Conservation (phyloP, 129 eudicot species). For the Chrysanthemum seticuspe region DNA sequence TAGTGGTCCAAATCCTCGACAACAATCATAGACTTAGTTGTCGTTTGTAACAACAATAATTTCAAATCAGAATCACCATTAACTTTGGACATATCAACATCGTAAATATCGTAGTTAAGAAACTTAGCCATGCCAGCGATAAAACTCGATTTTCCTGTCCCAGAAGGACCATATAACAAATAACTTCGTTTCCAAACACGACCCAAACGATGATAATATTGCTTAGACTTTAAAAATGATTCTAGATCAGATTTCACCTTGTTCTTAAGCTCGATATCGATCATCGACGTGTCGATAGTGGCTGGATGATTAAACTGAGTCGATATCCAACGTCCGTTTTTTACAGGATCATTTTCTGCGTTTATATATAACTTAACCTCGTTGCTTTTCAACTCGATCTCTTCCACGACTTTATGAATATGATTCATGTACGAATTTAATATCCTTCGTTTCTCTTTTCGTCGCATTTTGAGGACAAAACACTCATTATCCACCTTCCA, state of each 20-base stretch:
- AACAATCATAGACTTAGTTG: conserved; percentile 62
- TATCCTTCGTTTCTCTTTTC: conserved; percentile 66
- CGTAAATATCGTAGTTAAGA: conserved; percentile 64
- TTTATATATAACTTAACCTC: conserved; percentile 63
- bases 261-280: conserved; percentile 68
- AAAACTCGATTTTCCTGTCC: conserved; percentile 89
- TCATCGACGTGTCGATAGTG: conserved; percentile 74
- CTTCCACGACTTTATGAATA: conserved; percentile 58
- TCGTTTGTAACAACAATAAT: conserved; percentile 60
- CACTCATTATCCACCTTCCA: conserved; percentile 56
- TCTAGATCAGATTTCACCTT: conserved; percentile 79
- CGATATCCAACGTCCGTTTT: conserved; percentile 74
- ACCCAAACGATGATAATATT: conserved; percentile 79
- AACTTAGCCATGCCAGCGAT: conserved; percentile 86
- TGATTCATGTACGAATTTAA: conserved; percentile 75
- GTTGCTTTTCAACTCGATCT: conserved; percentile 55
- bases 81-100: conserved; percentile 57
- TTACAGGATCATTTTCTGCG: conserved; percentile 41
- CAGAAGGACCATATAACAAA: conserved; percentile 67
- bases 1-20: conserved; percentile 72
- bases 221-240: conserved; percentile 64
- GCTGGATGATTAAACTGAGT: conserved; percentile 81
- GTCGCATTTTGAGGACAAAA: conserved; percentile 57
- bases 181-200: conserved; percentile 89
- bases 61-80: conserved; percentile 68